A percentile compares a stretch with the other conserved stretches of the same genome.
These are phyloP conservation scores for Trichosanthes cucumerina DNA, from an alignment of 306 rosid genomes.

Conservation along the genomic window DNA sequence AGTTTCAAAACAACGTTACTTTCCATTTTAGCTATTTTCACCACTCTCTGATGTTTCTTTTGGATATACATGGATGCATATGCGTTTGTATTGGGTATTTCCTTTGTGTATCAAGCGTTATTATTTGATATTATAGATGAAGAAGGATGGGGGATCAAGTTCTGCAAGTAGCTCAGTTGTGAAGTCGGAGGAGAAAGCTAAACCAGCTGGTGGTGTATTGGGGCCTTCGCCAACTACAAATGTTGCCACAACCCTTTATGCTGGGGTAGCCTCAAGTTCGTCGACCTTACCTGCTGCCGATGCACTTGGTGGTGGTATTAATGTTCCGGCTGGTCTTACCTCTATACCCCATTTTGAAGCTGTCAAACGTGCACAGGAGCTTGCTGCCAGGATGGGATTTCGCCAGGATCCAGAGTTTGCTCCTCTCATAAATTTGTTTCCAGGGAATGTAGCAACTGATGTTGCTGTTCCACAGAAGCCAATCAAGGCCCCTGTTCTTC, in stretches of 20 bases:
- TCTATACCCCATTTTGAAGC: constrained; percentile 49
- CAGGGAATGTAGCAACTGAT: constrained; percentile 61
- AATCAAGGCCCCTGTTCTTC: constrained; percentile 84
- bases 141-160: constrained; percentile 40
- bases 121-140: constrained; percentile 43
- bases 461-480: constrained; percentile 62
- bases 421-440: constrained; percentile 82
- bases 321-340: constrained; percentile 32
- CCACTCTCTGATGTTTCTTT: not conserved
- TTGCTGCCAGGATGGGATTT: constrained; percentile 92
- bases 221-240: constrained; percentile 4
- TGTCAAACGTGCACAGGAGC: constrained; percentile 89
- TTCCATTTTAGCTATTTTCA: not conserved
- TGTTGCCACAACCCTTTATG: constrained; percentile 26
- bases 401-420: constrained; percentile 94
- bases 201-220: constrained; percentile 21
- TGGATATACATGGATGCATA: not conserved
- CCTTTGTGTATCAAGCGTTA: constrained; percentile 8
- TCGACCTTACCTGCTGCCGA: constrained; percentile 29
- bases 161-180: constrained; percentile 30
- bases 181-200: constrained; percentile 33
- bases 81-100: not conserved
- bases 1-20: constrained; percentile 1
- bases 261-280: constrained; percentile 23
- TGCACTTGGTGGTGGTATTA: constrained; percentile 19